These are phyloP conservation scores for Pythium catenulatum DNA, from an alignment of 352 stramenopile species.

Conservation along the genomic window DNA sequence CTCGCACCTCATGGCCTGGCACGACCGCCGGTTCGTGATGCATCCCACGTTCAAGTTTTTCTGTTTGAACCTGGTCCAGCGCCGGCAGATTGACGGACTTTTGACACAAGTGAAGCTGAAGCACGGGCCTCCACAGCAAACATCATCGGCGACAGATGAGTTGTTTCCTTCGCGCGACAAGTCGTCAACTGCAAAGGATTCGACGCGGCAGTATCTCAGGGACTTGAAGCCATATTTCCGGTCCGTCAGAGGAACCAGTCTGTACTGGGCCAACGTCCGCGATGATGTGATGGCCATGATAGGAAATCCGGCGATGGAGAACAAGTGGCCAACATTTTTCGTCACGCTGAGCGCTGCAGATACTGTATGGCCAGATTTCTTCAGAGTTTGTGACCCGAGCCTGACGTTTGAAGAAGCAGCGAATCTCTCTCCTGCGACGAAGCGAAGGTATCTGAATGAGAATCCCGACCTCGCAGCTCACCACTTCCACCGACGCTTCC, in stretches of 20 bases:
- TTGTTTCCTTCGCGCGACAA: too few relatives aligned
- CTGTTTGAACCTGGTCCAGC: slow-evolving; percentile 11
- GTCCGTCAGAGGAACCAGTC: slow-evolving; percentile 22
- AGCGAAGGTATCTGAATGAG: slow-evolving; percentile 26
- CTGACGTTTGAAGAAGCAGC: neutral
- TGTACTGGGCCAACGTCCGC: slow-evolving; percentile 51
- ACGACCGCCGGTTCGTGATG: slow-evolving; percentile 16
- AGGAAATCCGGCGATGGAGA: slow-evolving; percentile 32
- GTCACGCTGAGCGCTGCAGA: slow-evolving; percentile 57
- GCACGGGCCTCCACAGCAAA: too few relatives aligned
- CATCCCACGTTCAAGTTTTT: slow-evolving; percentile 35
- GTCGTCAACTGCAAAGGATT: too few relatives aligned
- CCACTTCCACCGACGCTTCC: slow-evolving; percentile 50
- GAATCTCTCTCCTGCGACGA: neutral
- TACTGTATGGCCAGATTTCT: slow-evolving; percentile 59
- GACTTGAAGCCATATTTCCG: slow-evolving; percentile 38
- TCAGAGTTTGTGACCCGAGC: slow-evolving; percentile 14
- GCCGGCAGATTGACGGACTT: slow-evolving; percentile 39
- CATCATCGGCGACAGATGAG: too few relatives aligned
- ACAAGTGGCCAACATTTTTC: slow-evolving; percentile 51
- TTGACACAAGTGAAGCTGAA: neutral
- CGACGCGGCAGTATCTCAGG: neutral
- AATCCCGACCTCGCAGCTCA: slow-evolving; percentile 46
- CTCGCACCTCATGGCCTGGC: neutral
- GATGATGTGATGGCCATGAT: slow-evolving; percentile 47